Base-by-base conservation (phyloP, 352 stramenopile genomes). In the Phytopythium ostracodes region DNA sequence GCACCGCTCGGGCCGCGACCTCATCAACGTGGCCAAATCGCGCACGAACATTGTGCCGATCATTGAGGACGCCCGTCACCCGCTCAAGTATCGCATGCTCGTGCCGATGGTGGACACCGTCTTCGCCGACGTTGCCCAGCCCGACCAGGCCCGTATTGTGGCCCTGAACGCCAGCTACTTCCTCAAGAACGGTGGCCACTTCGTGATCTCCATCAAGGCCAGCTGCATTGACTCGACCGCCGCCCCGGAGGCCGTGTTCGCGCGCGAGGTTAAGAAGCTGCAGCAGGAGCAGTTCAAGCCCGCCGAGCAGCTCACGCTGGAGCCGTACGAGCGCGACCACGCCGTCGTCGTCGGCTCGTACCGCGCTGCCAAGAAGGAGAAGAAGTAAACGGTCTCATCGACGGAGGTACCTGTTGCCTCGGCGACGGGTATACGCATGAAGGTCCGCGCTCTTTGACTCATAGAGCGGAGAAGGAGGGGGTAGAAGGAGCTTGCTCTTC, bases 191-290 rank as follows among this genome's bases (percentile, higher is more conserved):
- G 96, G 97, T 64, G 98, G 98, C 64, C 97, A 99, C 88, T 98
- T 98, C 56, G 96, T 99, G 14, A 99, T 99, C 75, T 98, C 97
- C 49, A 99, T 99, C 87, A 99, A 99, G 87, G 98, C 98, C 56
- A 98, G 84, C 76, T 99, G 97, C 81, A 99, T 99, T 75, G 97
- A 99, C 87, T 99, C 95, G 31, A 99, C 98, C 49, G 97, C 97
- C 43, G 81, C 96, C 60, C 91, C 98, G 63, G 98, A 99, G 82
- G 97, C 97, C 20, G 97, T 99, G 0, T 99, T 99, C 72, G 92
- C 93, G 54, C 77, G 88, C 71, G 94, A 98, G 82, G 96, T 99
- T 52, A 97, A 97, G 79, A 99, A 99, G 81, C 84, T 99, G 60
- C 95, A 99, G 77, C 81, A 92, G 68, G 96, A 99, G 77, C 96